These are phyloP conservation scores for Xylogone sp. DNA, from an alignment of 2,329 filamentous ascomycete species.

Conservation along the genomic window DNA sequence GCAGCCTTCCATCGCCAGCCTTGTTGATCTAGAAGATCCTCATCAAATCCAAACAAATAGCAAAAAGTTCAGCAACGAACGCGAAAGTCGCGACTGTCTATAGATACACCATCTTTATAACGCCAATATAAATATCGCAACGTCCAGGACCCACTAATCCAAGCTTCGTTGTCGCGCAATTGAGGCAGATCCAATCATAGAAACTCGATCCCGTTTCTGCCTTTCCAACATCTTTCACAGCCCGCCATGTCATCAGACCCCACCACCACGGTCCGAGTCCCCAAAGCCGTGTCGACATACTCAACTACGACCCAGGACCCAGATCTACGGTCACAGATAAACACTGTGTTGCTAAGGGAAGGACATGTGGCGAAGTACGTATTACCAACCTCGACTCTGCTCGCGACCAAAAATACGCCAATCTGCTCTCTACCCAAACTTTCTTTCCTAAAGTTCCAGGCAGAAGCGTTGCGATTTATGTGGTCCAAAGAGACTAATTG, in stretches of 20 bases:
- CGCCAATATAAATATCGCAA: background rate
- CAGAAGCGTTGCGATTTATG: too few species aligned
- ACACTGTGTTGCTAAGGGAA: constrained; percentile 52
- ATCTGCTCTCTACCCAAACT: background rate
- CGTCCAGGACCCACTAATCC: background rate
- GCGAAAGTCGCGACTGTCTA: too few species aligned
- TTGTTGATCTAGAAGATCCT: background rate
- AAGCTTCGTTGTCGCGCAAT: background rate
- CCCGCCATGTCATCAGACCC: constrained; percentile 21
- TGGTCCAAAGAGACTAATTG: constrained; percentile 4
- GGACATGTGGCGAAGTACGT: constrained; percentile 56
- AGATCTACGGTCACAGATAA: constrained; percentile 60
- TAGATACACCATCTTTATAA: background rate
- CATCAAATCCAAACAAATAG: background rate
- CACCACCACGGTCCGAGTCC: constrained; percentile 51
- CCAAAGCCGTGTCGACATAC: constrained; percentile 51
- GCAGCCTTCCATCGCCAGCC: background rate
- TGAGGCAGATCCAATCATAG: background rate
- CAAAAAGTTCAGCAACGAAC: background rate
- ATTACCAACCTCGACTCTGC: background rate
- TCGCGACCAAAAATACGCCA: background rate
- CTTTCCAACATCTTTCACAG: background rate
- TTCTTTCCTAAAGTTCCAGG: background rate
- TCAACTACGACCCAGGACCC: constrained; percentile 57
- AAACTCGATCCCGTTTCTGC: background rate